A percentile compares a stretch with the other conserved stretches of the same genome.
Conservation (phyloP, 2,329 filamentous ascomycete species). For the Fusarium sp. region DNA sequence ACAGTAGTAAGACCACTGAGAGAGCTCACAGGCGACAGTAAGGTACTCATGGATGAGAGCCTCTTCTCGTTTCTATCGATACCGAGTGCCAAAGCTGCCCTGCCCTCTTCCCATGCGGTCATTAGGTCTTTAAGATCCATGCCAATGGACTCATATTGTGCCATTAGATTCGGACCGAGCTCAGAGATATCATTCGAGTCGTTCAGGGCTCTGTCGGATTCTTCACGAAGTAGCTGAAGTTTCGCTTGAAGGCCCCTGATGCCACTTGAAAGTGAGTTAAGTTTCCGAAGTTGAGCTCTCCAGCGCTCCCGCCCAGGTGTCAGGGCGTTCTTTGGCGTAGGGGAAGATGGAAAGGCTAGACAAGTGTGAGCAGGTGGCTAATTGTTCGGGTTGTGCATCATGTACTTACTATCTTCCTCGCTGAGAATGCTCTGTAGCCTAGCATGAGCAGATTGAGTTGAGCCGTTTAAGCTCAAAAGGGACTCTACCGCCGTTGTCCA, state of each 20-base stretch:
- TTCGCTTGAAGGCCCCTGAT: conserved; percentile 95
- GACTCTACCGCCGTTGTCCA: conserved; percentile 85
- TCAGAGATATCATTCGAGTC: conserved; percentile 79
- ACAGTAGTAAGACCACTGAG: conserved; percentile 76
- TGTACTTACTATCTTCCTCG: conserved; percentile 80
- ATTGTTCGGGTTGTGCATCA: background rate
- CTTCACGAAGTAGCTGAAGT: conserved; percentile 89
- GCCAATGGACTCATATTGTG: conserved; percentile 95
- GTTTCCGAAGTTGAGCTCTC: conserved; percentile 87
- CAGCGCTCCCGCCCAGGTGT: conserved; percentile 85
- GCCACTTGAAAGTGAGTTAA: conserved; percentile 88
- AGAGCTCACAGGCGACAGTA: conserved; percentile 71
- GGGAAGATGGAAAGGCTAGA: conserved; percentile 64
- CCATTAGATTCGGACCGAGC: conserved; percentile 81
- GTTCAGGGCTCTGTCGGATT: conserved; percentile 84
- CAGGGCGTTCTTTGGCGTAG: conserved; percentile 69
- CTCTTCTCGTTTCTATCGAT: conserved; percentile 84
- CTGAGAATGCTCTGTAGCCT: conserved; percentile 77
- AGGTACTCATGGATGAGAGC: conserved; percentile 70
- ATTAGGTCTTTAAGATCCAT: conserved; percentile 84
- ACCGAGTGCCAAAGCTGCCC: conserved; percentile 82
- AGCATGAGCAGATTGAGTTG: conserved; percentile 72
- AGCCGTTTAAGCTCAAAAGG: conserved; percentile 73
- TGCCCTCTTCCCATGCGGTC: conserved; percentile 89
- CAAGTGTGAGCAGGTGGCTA: conserved; percentile 21